A percentile compares a stretch with the other conserved stretches of the same genome.
Evolutionary conservation across 768 basidiomycete genomes (phyloP).

Genomic region (Rhodotorula graminis): DNA sequence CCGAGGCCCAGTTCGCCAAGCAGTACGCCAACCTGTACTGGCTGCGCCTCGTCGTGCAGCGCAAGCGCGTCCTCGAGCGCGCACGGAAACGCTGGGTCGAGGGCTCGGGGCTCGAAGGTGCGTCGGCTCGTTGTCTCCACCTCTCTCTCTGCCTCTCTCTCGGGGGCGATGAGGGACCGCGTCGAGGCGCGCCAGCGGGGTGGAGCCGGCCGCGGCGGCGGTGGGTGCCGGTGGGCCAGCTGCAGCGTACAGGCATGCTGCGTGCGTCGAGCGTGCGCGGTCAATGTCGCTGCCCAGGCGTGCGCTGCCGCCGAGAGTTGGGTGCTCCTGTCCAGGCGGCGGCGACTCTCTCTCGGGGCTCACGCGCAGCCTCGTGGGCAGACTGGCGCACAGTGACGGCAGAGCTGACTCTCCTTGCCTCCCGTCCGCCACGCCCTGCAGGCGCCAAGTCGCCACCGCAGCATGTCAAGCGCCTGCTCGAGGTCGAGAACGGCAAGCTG

Average conservation of each 20-base stretch:
- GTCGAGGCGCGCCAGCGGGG: conserved; percentile 5
- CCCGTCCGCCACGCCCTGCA: neutral
- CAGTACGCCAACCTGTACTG: conserved; percentile 74
- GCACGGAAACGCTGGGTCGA: conserved; percentile 57
- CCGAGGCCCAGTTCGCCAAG: conserved; percentile 58
- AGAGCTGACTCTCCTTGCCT: too few species aligned
- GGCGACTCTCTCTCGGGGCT: too few species aligned
- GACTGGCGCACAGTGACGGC: too few species aligned
- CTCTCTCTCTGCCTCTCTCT: neutral
- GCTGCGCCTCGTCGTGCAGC: conserved; percentile 55
- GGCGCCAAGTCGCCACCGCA: conserved; percentile 52
- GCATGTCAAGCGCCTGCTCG: conserved; percentile 74
- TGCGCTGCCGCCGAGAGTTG: too few species aligned
- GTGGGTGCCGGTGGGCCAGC: neutral
- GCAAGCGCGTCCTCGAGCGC: conserved; percentile 52
- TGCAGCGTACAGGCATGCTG: neutral
- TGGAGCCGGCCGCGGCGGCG: too few species aligned
- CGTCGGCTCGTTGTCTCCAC: too few species aligned
- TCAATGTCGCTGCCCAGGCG: too few species aligned
- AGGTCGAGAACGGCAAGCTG: conserved; percentile 74
- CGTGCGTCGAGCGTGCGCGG: too few species aligned
- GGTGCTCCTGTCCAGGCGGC: too few species aligned
- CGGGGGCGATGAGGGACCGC: neutral
- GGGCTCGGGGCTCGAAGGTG: conserved; percentile 45
- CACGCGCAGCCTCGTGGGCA: too few species aligned